Conservation (phyloP, 2,329 filamentous ascomycete species). For the Aureobasidium lini region DNA sequence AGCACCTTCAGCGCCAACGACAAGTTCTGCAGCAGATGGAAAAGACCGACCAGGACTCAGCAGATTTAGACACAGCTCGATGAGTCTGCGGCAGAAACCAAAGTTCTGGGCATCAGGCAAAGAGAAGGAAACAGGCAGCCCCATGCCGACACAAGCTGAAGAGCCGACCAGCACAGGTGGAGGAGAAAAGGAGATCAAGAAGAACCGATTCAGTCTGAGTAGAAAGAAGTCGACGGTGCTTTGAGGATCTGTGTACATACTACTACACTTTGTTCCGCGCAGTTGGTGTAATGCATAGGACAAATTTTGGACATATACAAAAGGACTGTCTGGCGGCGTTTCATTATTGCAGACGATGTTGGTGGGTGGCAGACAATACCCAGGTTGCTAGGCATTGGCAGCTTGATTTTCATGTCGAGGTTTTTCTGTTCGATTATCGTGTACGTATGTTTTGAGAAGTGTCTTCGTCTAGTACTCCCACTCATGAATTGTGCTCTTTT, state of each 20-base stretch:
- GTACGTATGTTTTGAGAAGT: background rate
- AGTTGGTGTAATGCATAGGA: slow-evolving; percentile 3
- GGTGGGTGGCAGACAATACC: background rate
- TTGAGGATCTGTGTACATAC: slow-evolving; percentile 1
- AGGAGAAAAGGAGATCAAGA: slow-evolving; percentile 36
- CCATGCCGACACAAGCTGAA: slow-evolving; percentile 19
- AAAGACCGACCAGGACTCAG: slow-evolving; percentile 21
- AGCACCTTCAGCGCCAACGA: slow-evolving; percentile 10
- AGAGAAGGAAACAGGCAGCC: slow-evolving; percentile 42
- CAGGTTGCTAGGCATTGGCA: background rate
- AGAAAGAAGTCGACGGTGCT: slow-evolving; percentile 54
- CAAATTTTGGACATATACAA: slow-evolving; percentile 6
- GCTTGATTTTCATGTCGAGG: background rate
- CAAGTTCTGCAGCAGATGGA: slow-evolving; percentile 7
- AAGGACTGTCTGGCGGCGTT: background rate
- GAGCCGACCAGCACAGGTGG: slow-evolving; percentile 7
- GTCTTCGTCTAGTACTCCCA: background rate
- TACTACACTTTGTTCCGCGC: background rate
- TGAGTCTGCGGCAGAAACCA: slow-evolving; percentile 71
- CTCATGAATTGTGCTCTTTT: no score
- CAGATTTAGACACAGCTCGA: slow-evolving; percentile 59
- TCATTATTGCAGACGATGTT: background rate
- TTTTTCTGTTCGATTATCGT: slow-evolving; percentile 4
- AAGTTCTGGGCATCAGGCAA: slow-evolving; percentile 50
- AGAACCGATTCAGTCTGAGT: slow-evolving; percentile 61